Percentiles rank a stretch among this genome's conserved stretches.
Conservation (phyloP, 129 eudicot species). For the Helichrysum umbraculigerum region DNA sequence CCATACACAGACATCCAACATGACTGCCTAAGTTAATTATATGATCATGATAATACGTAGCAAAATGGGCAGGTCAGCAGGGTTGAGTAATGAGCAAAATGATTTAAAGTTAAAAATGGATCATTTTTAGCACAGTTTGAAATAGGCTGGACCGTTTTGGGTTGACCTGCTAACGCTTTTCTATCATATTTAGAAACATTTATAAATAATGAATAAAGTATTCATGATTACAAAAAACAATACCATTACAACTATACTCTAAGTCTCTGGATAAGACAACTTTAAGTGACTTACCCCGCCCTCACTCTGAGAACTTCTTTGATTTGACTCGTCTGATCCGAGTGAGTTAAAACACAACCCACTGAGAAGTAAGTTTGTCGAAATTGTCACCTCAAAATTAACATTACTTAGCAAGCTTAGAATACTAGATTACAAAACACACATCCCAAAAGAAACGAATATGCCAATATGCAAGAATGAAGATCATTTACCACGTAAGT, state of each 20-base stretch:
- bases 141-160: background rate
- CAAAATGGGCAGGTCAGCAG: background rate
- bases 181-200: too few species aligned
- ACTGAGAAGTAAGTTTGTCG: background rate
- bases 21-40: too few species aligned
- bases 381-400: background rate
- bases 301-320: background rate
- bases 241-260: background rate
- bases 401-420: background rate
- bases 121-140: background rate
- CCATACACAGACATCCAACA: background rate
- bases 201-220: too few species aligned
- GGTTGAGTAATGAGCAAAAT: background rate
- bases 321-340: background rate
- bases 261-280: background rate
- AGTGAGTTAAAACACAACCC: background rate
- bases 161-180: background rate
- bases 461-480: conserved; percentile 8
- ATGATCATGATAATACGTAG: too few species aligned
- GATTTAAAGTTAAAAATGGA: background rate
- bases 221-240: background rate
- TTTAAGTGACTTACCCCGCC: background rate
- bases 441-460: background rate
- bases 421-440: background rate
- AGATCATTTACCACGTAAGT: background rate